Evolutionary conservation across 129 eudicot species (phyloP).

Genomic region (Calendula officinalis): DNA sequence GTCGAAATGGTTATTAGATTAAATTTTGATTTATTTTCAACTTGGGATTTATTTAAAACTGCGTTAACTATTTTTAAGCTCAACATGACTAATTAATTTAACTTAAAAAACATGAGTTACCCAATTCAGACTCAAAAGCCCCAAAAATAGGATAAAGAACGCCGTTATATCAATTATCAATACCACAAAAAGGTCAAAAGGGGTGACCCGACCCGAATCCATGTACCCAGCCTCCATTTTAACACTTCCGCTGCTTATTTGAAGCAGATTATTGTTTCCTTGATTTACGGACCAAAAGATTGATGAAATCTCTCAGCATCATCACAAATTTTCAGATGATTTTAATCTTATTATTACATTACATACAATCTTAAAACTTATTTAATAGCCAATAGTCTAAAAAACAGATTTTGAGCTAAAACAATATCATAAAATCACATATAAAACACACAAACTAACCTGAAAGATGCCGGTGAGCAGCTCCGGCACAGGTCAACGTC

Average conservation of each 20-base stretch:
- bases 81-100: neutral
- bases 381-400: neutral
- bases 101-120: too few species aligned
- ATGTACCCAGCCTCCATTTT: neutral
- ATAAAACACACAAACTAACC: constrained; percentile 20
- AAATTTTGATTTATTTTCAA: neutral
- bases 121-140: neutral
- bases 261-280: neutral
- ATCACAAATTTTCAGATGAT: neutral
- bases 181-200: neutral
- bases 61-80: neutral
- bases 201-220: neutral
- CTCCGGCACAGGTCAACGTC: constrained; percentile 32
- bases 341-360: neutral
- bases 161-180: neutral
- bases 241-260: neutral
- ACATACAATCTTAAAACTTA: constrained; percentile 4
- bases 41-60: constrained; percentile 3
- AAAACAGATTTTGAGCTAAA: neutral
- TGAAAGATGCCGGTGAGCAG: constrained; percentile 25
- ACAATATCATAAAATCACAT: neutral
- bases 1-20: neutral
- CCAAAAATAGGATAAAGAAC: neutral
- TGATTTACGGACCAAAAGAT: too few species aligned
- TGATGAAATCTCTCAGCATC: too few species aligned